Evolutionary conservation across 345 rosid species (phyloP), one percentile per base, ranked within the genome.

Genomic region (Eucalyptus lansdowneana): DNA sequence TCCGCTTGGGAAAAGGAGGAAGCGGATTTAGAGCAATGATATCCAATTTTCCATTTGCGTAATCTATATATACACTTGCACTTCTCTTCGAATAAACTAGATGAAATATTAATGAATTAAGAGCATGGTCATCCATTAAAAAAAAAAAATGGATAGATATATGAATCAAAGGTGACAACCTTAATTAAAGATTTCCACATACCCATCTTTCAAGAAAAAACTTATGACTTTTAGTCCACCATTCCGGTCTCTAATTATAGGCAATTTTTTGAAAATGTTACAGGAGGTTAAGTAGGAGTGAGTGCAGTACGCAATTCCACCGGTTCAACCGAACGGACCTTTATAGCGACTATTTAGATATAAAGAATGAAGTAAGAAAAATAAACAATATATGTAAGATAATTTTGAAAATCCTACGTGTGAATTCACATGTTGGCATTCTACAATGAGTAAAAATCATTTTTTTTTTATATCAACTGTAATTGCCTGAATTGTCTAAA

Each of bases 111-210:
- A 12, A 27, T 60, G 27, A 60, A 60, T 25, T 60, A 60, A 60
- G n/a, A 60, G 67, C 0, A 0, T 6, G 14, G 31, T 60, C 31
- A 14, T 12, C 67, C 31, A 60, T 3, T n/a, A n/a, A n/a, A n/a
- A n/a, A n/a, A 27, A 60, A 27, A 60, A 60, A 60, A 27, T 27
- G 31, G 67, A 60, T 60, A 60, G 16, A 27, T 27, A 9, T 9
- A 54, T 0, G 60, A 54, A 54, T 22, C 60, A 54, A 54, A 54
- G 27, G 27, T 9, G 5, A 53, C 2, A 0, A 21, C 0, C 58
- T 53, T 19, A 53, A 53, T 58, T 58, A 58, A 24, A 25, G n/a
- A 25, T 58, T 58, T 58, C 1, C 65, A 11, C 65, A 25, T 25
- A 54, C 11, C 27, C 60, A 19, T 27, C 2, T 44, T 42, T 42